These are phyloP conservation scores for Hapsidospora chrysogenum DNA, from an alignment of 495 filamentous ascomycete genomes.

Conservation along the genomic window DNA sequence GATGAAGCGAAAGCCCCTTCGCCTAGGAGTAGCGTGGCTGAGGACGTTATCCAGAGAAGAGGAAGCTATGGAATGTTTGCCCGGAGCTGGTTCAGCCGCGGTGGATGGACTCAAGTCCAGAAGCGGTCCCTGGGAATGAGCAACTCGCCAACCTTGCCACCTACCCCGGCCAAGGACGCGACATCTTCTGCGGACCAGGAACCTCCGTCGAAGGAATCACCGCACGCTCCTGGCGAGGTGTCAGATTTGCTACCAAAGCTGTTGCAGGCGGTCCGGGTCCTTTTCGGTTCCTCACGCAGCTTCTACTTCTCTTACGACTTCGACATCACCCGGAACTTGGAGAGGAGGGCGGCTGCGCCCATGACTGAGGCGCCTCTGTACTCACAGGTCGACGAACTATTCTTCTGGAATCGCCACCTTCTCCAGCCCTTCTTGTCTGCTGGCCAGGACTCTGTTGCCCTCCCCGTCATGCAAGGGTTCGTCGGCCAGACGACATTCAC, in stretches of 20 bases:
- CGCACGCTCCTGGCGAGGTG: background rate
- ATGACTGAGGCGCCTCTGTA: conserved; percentile 39
- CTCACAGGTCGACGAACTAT: conserved; percentile 59
- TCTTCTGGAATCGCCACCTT: conserved; percentile 80
- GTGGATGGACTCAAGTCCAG: conserved; percentile 51
- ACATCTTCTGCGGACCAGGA: conserved; percentile 11
- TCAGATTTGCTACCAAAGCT: conserved; percentile 62
- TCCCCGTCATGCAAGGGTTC: conserved; percentile 89
- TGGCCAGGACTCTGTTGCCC: conserved; percentile 45
- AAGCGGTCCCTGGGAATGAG: conserved; percentile 41
- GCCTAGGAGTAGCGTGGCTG: conserved; percentile 41
- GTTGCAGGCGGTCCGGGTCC: conserved; percentile 60
- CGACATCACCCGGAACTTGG: conserved; percentile 60
- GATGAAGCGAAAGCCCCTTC: conserved; percentile 4
- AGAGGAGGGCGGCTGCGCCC: conserved; percentile 21
- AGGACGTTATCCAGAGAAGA: conserved; percentile 67
- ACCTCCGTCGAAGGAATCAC: conserved; percentile 6
- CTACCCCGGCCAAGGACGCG: conserved; percentile 8
- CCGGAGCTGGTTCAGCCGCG: conserved; percentile 72
- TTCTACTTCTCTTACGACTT: conserved; percentile 91
- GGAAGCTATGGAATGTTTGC: conserved; percentile 79
- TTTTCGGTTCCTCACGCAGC: conserved; percentile 61
- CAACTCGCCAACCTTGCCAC: conserved; percentile 3
- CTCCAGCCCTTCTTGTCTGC: conserved; percentile 55
- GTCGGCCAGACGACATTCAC: conserved; percentile 75